Evolutionary conservation across 129 eudicot species (phyloP), one percentile per base, ranked within the genome.

Genomic region (Flaveria brownii): DNA sequence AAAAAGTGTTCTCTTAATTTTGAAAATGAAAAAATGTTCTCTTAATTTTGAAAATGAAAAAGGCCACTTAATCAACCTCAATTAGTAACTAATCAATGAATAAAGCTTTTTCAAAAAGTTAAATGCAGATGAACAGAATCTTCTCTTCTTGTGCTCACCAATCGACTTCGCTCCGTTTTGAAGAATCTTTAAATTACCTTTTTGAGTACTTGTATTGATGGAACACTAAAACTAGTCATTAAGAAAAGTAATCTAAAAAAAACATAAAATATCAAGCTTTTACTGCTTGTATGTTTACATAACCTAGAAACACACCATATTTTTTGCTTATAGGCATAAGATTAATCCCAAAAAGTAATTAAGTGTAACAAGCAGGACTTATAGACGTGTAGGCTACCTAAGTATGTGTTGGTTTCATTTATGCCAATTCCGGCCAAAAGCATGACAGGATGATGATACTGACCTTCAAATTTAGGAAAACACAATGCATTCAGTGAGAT

Each of bases 161-260:
- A 54, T 54, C 26, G 25, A 54, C 60, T 54, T 54, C 25, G 5
- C 25, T 54, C 25, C 23, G 1, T 54, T 54, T 56, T 56, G 13
- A 20, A 36, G 41, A 4, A 4, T 36, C 41, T 36, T 36, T 36
- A 7, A 36, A 30, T 30, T 30, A 4, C 60, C 11, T 1, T 54
- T 54, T 56, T 56, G 28, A 20, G 62, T 56, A 56, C 25, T 56
- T 56, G 25, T 8, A 7, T 17, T 56, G 2, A 18, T 18, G 62
- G 23, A 56, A 56, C 30, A 56, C 62, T 18, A 52, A 55, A 55
- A 62, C 71, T 45, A 62, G 62, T 75, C 62, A 25, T 28, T 5
- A 10, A 33, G 73, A 76, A 50, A 51, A 18, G 68, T 20, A 77
- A 0, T 2, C 39, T 52, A 23, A 7, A 51, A 20, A 33, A 18